Percentiles rank a stretch among this genome's conserved stretches.
These are phyloP conservation scores for Fusarium brachygibbosum DNA, from an alignment of 2,329 filamentous ascomycete genomes.

Conservation along the genomic window DNA sequence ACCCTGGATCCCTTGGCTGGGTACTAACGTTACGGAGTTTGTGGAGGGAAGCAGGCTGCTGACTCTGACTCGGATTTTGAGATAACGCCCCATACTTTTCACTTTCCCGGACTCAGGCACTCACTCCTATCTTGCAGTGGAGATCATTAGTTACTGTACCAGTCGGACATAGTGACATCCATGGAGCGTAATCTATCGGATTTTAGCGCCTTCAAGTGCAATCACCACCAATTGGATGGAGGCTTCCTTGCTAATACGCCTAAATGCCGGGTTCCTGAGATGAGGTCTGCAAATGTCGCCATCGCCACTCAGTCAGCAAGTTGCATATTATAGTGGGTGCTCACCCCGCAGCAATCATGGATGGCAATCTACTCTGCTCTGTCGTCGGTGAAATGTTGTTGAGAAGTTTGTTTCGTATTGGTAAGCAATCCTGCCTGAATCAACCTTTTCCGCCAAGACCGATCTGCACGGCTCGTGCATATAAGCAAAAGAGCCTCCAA, in stretches of 20 bases:
- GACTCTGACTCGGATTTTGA: slow-evolving; percentile 38
- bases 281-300: background rate
- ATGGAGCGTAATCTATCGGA: slow-evolving; percentile 27
- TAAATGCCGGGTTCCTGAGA: slow-evolving; percentile 16
- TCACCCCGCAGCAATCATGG: slow-evolving; percentile 13
- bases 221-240: background rate
- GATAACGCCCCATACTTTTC: slow-evolving; percentile 29
- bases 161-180: slow-evolving; percentile 13
- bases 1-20: no score
- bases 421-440: slow-evolving; percentile 14
- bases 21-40: slow-evolving; percentile 29
- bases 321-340: slow-evolving; percentile 12
- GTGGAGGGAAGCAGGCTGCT: slow-evolving; percentile 15
- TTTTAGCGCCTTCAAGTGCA: slow-evolving; percentile 12
- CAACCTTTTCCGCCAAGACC: background rate
- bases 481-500: slow-evolving; percentile 27
- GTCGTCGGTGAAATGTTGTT: slow-evolving; percentile 4
- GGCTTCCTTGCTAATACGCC: background rate
- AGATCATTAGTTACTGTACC: slow-evolving; percentile 6
- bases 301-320: slow-evolving; percentile 4
- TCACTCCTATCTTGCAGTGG: slow-evolving; percentile 10
- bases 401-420: slow-evolving; percentile 22
- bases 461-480: slow-evolving; percentile 1
- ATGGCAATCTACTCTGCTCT: slow-evolving; percentile 11
- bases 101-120: slow-evolving; percentile 26